Evolutionary conservation across 2,329 filamentous ascomycete genomes (phyloP), one percentile per base, ranked within the genome.

Genomic region (Fusarium sp.): DNA sequence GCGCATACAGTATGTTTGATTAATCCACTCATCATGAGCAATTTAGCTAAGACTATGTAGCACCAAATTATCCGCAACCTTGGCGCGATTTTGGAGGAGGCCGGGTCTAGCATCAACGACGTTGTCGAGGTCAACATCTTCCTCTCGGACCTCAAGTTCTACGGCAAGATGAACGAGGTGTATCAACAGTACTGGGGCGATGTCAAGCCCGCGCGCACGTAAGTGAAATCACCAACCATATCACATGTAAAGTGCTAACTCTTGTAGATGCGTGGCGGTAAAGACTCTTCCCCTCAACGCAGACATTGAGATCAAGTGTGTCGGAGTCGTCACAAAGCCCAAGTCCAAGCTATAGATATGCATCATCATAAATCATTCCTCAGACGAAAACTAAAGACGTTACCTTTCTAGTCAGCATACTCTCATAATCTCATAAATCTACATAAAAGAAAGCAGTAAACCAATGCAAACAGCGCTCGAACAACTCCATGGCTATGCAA

Each of bases 41-140:
- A 7, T 10, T 31, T 31, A 3, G 5, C 15, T 47, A 9, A 47
- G 13, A 18, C 15, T 2, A 3, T 9, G 7, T 10, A 82, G 73
- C 87, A 87, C 57, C 87, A 87, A 69, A 91, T 89, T 81, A 90
- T 90, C 79, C 85, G 90, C 76, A 93, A 93, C 79, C 86, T 94
- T 68, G 83, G 86, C 60, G 90, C 89, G 6, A 90, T 94, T 53
- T 85, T 94, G 3, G 87, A 89, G 48, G 91, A 89, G 47, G 91
- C 91, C 3, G 91, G 91, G 2, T 90, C 88, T 18, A 85, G 83
- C 50, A 83, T 94, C 16, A 81, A 85, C 48, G 88, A 89, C 71
- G 89, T 93, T 12, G 88, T 94, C 70, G 92, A 93, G 81, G 89
- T 92, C 56, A 89, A 87, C 69, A 89, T 94, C 70, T 94, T 92